Evolutionary conservation across 306 rosid genomes (phyloP).

Genomic region (Nissolia schottii): DNA sequence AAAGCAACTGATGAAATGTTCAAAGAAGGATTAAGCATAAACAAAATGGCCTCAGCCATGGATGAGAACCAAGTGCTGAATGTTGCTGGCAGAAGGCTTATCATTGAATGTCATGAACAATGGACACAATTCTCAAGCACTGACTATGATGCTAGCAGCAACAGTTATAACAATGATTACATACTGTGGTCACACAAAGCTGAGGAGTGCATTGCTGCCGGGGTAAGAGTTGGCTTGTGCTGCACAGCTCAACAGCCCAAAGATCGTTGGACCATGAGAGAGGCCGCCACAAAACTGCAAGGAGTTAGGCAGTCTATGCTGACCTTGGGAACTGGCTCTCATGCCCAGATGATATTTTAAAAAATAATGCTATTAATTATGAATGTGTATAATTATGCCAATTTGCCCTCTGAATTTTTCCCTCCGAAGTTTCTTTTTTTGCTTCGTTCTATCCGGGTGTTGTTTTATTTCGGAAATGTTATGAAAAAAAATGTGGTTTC

Average conservation of each 20-base stretch:
- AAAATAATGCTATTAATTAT: too few relatives aligned
- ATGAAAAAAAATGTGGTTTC: too few relatives aligned
- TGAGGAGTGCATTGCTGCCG: conserved; percentile 13
- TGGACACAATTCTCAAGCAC: neutral
- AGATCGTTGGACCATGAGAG: conserved; percentile 31
- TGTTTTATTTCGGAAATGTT: too few relatives aligned
- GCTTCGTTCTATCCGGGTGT: too few relatives aligned
- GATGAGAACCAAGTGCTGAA: conserved; percentile 16
- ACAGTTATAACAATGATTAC: neutral
- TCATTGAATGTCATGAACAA: neutral
- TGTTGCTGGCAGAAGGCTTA: conserved; percentile 24
- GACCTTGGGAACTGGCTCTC: neutral
- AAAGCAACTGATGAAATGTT: conserved; percentile 38
- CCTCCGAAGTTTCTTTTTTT: too few relatives aligned
- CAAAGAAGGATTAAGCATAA: too few relatives aligned
- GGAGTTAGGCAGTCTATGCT: conserved; percentile 10
- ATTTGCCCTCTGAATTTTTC: too few relatives aligned
- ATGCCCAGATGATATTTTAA: too few relatives aligned
- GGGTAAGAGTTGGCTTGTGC: conserved; percentile 24
- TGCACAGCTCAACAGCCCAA: conserved; percentile 26
- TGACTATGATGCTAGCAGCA: neutral
- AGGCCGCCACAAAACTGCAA: conserved; percentile 19
- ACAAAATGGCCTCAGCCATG: conserved; percentile 7
- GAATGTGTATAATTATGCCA: too few relatives aligned
- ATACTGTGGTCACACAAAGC: neutral